Percentiles rank a stretch among this genome's conserved stretches.
phyloP scores from a whole-genome alignment of 208 protist genomes.

The Crithidia brevicula region DNA sequence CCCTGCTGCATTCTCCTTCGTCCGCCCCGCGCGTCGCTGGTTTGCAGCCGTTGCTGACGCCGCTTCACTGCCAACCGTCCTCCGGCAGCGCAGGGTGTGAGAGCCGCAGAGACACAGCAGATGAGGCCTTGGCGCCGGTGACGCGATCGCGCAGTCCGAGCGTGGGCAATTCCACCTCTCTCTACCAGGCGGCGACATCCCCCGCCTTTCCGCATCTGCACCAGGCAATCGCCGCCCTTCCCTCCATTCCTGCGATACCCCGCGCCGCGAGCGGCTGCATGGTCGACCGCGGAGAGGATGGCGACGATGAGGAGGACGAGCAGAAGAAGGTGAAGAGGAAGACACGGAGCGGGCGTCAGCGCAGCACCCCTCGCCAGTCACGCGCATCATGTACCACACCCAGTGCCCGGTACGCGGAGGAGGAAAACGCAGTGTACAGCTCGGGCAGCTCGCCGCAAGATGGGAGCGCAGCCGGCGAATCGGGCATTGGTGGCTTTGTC shows the following conservation, averaged over 20 bases:
- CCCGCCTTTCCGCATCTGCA: background rate
- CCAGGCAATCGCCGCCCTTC: slow-evolving; percentile 1
- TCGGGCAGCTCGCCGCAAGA: background rate
- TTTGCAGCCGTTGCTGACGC: slow-evolving; percentile 7
- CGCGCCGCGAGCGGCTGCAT: background rate
- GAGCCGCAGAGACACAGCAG: background rate
- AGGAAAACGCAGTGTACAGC: background rate
- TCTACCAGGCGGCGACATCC: background rate
- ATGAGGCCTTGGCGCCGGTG: background rate
- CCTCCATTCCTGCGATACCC: background rate
- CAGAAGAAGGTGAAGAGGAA: background rate
- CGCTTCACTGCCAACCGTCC: background rate
- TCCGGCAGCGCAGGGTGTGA: background rate
- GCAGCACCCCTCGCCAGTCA: slow-evolving; percentile 3
- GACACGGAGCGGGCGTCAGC: background rate
- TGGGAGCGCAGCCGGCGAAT: background rate
- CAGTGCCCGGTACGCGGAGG: background rate
- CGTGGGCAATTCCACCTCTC: background rate
- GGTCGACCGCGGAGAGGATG: no score
- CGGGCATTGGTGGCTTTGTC: background rate
- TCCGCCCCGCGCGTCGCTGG: background rate
- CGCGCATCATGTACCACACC: background rate
- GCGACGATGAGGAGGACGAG: background rate
- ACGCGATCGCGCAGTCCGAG: background rate
- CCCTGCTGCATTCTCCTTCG: slow-evolving; percentile 2